Percentiles rank a stretch among this genome's conserved stretches.
These are phyloP conservation scores for Phytophthora cactorum DNA, from an alignment of 352 stramenopile genomes.

Conservation along the genomic window DNA sequence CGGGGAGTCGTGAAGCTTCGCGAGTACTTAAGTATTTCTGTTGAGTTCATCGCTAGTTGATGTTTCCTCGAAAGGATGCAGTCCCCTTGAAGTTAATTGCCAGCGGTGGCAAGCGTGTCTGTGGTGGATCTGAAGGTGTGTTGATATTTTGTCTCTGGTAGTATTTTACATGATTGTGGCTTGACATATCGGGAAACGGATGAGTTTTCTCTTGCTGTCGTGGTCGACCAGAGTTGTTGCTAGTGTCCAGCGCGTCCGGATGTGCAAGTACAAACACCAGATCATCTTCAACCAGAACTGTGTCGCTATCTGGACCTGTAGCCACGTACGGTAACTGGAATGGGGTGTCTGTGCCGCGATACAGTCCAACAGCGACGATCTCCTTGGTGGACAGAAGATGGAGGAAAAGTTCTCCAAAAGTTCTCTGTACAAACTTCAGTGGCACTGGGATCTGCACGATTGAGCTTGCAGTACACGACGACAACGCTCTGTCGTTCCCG, in stretches of 20 bases:
- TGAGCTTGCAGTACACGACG: slow-evolving; percentile 44
- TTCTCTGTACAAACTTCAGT: slow-evolving; percentile 41
- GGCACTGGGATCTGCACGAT: slow-evolving; percentile 64
- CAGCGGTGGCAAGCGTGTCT: slow-evolving; percentile 13
- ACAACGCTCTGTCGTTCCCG: slow-evolving; percentile 2
- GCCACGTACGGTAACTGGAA: slow-evolving; percentile 63
- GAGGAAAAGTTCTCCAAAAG: slow-evolving; percentile 62
- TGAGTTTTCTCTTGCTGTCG: slow-evolving; percentile 13
- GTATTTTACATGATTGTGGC: slow-evolving; percentile 20
- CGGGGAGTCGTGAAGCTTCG: not conserved
- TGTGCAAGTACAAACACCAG: slow-evolving; percentile 69
- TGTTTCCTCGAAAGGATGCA: slow-evolving; percentile 6
- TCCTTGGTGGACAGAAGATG: slow-evolving; percentile 52
- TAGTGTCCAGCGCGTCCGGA: slow-evolving; percentile 31
- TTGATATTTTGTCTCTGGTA: slow-evolving; percentile 3
- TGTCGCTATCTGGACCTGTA: slow-evolving; percentile 51
- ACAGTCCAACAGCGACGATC: slow-evolving; percentile 61
- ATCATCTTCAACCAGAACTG: slow-evolving; percentile 53
- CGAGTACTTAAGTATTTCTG: not conserved
- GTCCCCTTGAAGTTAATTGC: slow-evolving; percentile 11
- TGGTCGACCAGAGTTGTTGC: not conserved
- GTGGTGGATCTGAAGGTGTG: not conserved
- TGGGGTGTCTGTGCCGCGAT: slow-evolving; percentile 42
- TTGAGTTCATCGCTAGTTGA: slow-evolving; percentile 15
- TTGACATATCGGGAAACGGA: slow-evolving; percentile 1